Base-by-base conservation (phyloP, 257 asterid genomes). In the Plantago ovata region DNA sequence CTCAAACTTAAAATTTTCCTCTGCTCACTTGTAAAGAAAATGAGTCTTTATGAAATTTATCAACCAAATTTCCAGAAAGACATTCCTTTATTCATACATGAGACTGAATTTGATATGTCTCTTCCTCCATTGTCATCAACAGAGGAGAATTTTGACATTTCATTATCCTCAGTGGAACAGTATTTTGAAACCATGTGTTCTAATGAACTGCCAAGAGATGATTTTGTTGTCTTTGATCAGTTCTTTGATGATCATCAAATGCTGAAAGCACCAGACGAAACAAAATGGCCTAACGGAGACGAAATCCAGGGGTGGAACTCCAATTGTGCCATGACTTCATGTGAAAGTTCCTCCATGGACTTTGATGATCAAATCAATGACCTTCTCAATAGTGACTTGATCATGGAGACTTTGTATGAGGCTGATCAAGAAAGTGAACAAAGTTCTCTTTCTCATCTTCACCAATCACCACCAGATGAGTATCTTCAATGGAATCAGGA, bases 341-440 rank as follows among this genome's bases (percentile, higher is more conserved):
- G n/a, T 9, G 33, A 48, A 24, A 48, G 22, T 18, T 48, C 53
- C 36, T 28, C 4, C 20, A 48, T 48, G 53, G 33, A 19, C 18
- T 18, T 62, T 41, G 70, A 69, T 36, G 70, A 57, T 28, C 36
- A 28, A 38, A 46, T 71, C 13, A 54, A 64, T 24, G 36, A 10
- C 51, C 22, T 60, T 48, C 60, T 71, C 64, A 21, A 28, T 58
- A 38, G 43, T 38, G 64, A 12, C 40, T 47, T 49, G 42, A 56
- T n/a, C n/a, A n/a, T 57, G 42, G 39, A 23, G 12, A 21, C 36
- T 14, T 23, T 60, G 36, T 28, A 1, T 28, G 36, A 28, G 36
- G 36, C 36, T 28, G 36, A 28, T 28, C n/a, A n/a, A n/a, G 36
- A 28, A 28, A 28, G 36, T 32, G 62, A 40, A 24, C 56, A 33